phyloP scores from a whole-genome alignment of 2,329 filamentous ascomycete genomes.

The Aspergillus felis region DNA sequence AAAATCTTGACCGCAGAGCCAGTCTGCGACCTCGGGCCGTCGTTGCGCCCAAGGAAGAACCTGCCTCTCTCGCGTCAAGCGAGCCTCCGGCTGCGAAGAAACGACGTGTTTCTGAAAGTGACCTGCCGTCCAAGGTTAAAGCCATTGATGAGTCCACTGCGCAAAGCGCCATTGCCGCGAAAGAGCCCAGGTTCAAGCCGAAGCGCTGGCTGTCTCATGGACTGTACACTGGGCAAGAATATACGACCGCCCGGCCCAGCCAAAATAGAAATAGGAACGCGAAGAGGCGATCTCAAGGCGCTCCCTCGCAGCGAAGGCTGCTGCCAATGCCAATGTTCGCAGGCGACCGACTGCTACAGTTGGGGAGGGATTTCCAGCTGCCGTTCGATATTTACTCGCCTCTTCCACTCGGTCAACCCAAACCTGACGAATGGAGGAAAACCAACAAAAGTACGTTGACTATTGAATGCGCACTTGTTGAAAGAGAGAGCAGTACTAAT shows the following conservation, averaged over 20 bases:
- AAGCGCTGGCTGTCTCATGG: slow-evolving; percentile 82
- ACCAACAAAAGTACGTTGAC: slow-evolving; percentile 75
- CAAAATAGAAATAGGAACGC: slow-evolving; percentile 45
- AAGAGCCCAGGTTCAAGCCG: slow-evolving; percentile 35
- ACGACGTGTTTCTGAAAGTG: slow-evolving; percentile 39
- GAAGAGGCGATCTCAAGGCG: slow-evolving; percentile 27
- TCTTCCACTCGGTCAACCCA: slow-evolving; percentile 77
- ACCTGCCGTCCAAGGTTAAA: slow-evolving; percentile 22
- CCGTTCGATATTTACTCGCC: slow-evolving; percentile 89
- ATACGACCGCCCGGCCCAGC: slow-evolving; percentile 45
- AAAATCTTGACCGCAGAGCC: slow-evolving; percentile 53
- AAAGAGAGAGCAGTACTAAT: slow-evolving; percentile 26
- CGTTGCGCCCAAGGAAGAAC: slow-evolving; percentile 23
- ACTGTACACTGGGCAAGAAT: slow-evolving; percentile 78
- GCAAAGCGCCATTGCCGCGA: slow-evolving; percentile 18
- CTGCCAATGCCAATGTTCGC: slow-evolving; percentile 77
- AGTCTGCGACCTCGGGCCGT: slow-evolving; percentile 54
- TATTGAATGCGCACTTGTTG: background rate
- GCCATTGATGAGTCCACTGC: slow-evolving; percentile 13
- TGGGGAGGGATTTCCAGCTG: slow-evolving; percentile 77
- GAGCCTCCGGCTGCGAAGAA: slow-evolving; percentile 38
- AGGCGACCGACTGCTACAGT: slow-evolving; percentile 66
- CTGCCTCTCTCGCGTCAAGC: slow-evolving; percentile 8
- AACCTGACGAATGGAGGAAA: slow-evolving; percentile 89
- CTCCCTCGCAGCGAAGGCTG: slow-evolving; percentile 36